Conservation (phyloP, 129 eudicot genomes). For the Lactuca sativa region DNA sequence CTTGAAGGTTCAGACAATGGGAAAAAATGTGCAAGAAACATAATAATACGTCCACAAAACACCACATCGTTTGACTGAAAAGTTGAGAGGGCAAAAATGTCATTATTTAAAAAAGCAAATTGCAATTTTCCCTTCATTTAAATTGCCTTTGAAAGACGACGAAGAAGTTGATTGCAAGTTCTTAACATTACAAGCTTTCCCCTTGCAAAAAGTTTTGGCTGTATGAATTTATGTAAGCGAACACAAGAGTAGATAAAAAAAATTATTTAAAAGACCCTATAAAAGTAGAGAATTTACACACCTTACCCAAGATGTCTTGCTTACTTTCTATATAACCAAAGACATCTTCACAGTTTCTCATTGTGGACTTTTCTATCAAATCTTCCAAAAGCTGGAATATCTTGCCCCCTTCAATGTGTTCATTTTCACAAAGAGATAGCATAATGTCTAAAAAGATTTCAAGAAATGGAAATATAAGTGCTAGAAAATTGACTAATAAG, state of each 20-base stretch:
- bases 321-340: constrained; percentile 96
- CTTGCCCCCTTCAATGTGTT: constrained; percentile 96
- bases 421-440: constrained; percentile 93
- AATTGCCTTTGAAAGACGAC: constrained; percentile 88
- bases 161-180: constrained; percentile 97
- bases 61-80: constrained; percentile 94
- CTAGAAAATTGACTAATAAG: neutral
- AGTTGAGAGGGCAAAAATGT: neutral
- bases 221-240: constrained; percentile 35
- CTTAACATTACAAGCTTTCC: constrained; percentile 99
- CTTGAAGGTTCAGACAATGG: constrained; percentile 98
- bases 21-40: constrained; percentile 98
- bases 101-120: neutral
- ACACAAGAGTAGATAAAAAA: neutral
- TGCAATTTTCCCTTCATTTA: neutral
- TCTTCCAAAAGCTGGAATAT: constrained; percentile 96
- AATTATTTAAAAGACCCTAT: constrained; percentile 10
- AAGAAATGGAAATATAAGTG: neutral
- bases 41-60: constrained; percentile 92
- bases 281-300: constrained; percentile 23
- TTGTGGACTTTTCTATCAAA: constrained; percentile 96
- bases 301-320: constrained; percentile 96
- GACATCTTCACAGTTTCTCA: constrained; percentile 91
- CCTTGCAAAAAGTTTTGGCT: constrained; percentile 95
- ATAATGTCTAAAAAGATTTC: constrained; percentile 59